Percentiles rank a stretch among this genome's conserved stretches.
Conservation (phyloP, 805 yeast species). For the Metschnikowia cerradonensis region DNA sequence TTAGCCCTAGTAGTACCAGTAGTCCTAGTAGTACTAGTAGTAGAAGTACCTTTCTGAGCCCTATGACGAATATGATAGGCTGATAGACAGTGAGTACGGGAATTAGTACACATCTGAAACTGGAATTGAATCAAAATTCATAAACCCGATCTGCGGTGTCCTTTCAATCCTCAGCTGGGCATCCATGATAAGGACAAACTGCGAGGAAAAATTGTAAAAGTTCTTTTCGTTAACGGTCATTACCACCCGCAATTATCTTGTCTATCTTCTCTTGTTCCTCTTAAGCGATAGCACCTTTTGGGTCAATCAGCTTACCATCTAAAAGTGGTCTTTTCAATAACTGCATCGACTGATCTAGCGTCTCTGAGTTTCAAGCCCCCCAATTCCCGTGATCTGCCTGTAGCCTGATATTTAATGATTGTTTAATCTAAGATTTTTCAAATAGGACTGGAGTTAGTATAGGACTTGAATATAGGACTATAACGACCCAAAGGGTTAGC, state of each 20-base stretch:
- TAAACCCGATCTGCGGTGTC: slow-evolving; percentile 93
- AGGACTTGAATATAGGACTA: too few relatives aligned
- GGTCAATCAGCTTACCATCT: slow-evolving; percentile 95
- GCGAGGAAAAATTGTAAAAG: slow-evolving; percentile 78
- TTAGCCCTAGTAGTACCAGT: too few relatives aligned
- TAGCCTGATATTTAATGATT: slow-evolving; percentile 84
- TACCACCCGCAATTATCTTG: slow-evolving; percentile 95
- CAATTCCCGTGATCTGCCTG: slow-evolving; percentile 91
- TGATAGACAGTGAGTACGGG: too few relatives aligned
- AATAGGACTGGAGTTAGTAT: too few relatives aligned
- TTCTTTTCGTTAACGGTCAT: slow-evolving; percentile 88
- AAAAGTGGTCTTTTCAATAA: slow-evolving; percentile 79
- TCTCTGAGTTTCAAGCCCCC: slow-evolving; percentile 86
- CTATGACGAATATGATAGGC: too few relatives aligned
- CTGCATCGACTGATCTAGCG: slow-evolving; percentile 80
- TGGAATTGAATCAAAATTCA: slow-evolving; percentile 72
- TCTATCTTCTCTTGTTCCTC: slow-evolving; percentile 97
- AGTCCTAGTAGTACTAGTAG: too few relatives aligned
- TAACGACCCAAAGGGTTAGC: too few relatives aligned
- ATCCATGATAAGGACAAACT: slow-evolving; percentile 87
- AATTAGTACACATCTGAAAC: too few relatives aligned
- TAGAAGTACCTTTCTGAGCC: too few relatives aligned
- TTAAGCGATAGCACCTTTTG: slow-evolving; percentile 94
- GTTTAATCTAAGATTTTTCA: slow-evolving; percentile 81
- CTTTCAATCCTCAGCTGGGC: slow-evolving; percentile 96